phyloP scores from a whole-genome alignment of 129 eudicot species.

The Centrapalus pauciflorus region DNA sequence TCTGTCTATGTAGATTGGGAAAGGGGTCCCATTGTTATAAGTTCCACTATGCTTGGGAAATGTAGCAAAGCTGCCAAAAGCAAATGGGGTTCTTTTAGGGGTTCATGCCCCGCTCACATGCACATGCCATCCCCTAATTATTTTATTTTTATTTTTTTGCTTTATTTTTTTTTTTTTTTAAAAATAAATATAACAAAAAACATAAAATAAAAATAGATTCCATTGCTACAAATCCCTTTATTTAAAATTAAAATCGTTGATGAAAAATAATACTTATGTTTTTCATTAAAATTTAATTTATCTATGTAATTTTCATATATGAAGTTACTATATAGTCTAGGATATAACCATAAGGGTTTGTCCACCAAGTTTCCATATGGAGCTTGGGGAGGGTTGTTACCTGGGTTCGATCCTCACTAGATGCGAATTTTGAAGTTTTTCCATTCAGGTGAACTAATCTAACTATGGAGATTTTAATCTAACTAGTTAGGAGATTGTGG shows the following conservation, averaged over 20 bases:
- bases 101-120: slow-evolving; percentile 40
- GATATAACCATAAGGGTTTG: too few species aligned
- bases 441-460: too few species aligned
- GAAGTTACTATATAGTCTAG: too few species aligned
- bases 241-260: too few species aligned
- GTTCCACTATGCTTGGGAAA: slow-evolving; percentile 37
- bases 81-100: slow-evolving; percentile 34
- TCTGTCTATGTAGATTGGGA: not conserved
- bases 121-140: slow-evolving; percentile 17
- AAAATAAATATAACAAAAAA: not conserved
- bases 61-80: slow-evolving; percentile 42
- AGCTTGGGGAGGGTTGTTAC: too few species aligned
- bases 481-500: too few species aligned
- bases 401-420: too few species aligned
- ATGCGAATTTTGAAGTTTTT: too few species aligned
- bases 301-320: too few species aligned
- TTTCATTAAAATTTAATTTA: not conserved
- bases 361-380: too few species aligned
- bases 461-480: too few species aligned
- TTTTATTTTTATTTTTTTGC: not conserved
- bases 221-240: too few species aligned
- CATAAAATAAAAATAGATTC: not conserved
- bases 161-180: slow-evolving; percentile 4
- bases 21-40: not conserved
- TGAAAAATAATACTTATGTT: not conserved